A percentile compares a stretch with the other conserved stretches of the same genome.
Evolutionary conservation across 2,329 filamentous ascomycete genomes (phyloP).

Genomic region (Ceratocystis cacaofunesta): DNA sequence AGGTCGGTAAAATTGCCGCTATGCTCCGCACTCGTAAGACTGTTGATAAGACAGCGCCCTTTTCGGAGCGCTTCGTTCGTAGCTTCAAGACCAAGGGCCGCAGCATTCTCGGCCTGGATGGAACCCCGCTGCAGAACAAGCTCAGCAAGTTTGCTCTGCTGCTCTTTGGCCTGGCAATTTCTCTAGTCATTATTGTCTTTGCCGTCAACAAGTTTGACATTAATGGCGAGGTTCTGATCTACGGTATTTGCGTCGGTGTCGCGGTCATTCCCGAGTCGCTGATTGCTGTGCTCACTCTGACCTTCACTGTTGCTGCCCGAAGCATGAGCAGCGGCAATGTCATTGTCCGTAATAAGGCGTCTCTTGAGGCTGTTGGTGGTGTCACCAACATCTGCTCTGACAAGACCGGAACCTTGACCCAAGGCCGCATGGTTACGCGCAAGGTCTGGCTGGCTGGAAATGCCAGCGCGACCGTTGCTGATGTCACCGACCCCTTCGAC

Average conservation of each 20-base stretch:
- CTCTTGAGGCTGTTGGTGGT: constrained; percentile 51
- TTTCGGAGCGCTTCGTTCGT: constrained; percentile 31
- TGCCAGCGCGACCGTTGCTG: constrained; percentile 37
- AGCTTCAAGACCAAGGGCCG: constrained; percentile 31
- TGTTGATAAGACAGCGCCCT: constrained; percentile 26
- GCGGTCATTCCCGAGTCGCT: constrained; percentile 52
- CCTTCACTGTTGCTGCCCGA: constrained; percentile 52
- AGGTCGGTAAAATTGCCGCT: constrained; percentile 62
- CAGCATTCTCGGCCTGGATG: constrained; percentile 50
- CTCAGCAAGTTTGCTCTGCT: constrained; percentile 72
- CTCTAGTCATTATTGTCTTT: constrained; percentile 48
- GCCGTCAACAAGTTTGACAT: constrained; percentile 40
- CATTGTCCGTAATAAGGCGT: constrained; percentile 49
- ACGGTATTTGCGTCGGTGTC: constrained; percentile 46
- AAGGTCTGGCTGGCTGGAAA: constrained; percentile 46
- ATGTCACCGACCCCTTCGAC: constrained; percentile 44
- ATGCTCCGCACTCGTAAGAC: constrained; percentile 44
- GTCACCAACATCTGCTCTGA: constrained; percentile 59
- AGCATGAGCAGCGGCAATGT: constrained; percentile 50
- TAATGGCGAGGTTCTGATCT: constrained; percentile 43
- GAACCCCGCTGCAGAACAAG: constrained; percentile 73
- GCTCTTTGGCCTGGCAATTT: constrained; percentile 56
- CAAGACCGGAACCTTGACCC: constrained; percentile 54
- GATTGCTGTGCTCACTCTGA: constrained; percentile 56
- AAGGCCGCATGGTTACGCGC: constrained; percentile 50